Percentiles rank a stretch among this genome's conserved stretches.
Conservation (phyloP, 345 rosid genomes). For the Salix brachista region DNA sequence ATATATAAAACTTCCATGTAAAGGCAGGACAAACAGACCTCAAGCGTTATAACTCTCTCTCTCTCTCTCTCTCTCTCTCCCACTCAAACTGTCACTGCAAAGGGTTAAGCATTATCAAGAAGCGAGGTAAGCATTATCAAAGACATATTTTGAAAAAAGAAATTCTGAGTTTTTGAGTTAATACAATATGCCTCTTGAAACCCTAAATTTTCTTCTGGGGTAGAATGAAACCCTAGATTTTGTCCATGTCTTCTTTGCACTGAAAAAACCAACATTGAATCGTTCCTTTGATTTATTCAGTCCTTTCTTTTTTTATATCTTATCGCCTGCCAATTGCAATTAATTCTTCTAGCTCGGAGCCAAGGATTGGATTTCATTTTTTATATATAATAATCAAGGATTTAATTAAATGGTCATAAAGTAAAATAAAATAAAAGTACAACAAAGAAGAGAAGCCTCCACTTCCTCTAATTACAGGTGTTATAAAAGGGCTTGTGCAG, state of each 20-base stretch:
- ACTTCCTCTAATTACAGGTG: no score
- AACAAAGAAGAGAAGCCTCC: no score
- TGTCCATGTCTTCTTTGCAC: not conserved
- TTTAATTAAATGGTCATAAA: no score
- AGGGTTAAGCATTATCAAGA: not conserved
- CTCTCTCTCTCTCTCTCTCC: not conserved
- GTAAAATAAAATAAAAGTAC: no score
- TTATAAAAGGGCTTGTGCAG: no score
- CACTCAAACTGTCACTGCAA: constrained; percentile 16
- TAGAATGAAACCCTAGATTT: not conserved
- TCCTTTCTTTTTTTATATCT: no score
- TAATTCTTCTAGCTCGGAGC: not conserved
- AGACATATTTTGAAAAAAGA: not conserved
- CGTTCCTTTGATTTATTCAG: not conserved
- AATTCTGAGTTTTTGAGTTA: not conserved
- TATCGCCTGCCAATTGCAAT: no score
- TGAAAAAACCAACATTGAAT: not conserved
- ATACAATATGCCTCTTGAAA: not conserved
- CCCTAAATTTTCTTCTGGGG: not conserved
- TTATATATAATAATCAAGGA: no score
- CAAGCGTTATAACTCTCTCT: constrained; percentile 3
- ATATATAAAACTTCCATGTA: constrained; percentile 15
- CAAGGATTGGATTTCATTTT: not conserved
- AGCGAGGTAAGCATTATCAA: not conserved
- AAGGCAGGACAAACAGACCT: constrained; percentile 25